Base-by-base conservation (phyloP, 2,329 filamentous ascomycete genomes). In the Monilinia aucupariae region DNA sequence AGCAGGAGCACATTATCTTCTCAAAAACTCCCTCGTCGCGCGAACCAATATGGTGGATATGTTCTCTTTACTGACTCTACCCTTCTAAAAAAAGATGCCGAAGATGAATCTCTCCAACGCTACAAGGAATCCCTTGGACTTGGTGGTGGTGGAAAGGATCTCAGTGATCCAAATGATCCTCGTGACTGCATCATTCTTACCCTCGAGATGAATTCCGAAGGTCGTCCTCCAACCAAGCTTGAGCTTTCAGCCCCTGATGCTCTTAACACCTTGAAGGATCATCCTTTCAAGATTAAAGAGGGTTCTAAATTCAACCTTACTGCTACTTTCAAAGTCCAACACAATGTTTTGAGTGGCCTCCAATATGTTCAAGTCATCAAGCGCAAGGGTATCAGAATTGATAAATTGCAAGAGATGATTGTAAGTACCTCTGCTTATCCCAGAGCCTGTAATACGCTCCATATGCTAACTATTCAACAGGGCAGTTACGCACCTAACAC, bases 371-470 rank as follows among this genome's bases (percentile, higher is more conserved):
- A 99, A 79, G 84, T 92, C 48, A 90, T 97, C 67, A 96, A 94
- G 83, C 84, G 92, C 71, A 92, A 92, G 82, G 90, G 90, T 61
- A 83, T 97, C 75, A 85, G 85, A 64, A 85, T 93, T 66, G 90
- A 89, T 80, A 99, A 97, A 85, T 89, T 94, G 73, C 90, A 96
- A 71, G 93, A 97, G 81, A 99, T 99, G 94, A 89, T 99, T 83
- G 92, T 94, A 78, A 74, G 88, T 82, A 20, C 32, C n/a, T 37
- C 6, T 17, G n/a, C 39, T 12, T 13, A 45, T 25, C n/a, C n/a
- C 55, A 27, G 25, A 13, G 12, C 17, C 2, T 53, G 30, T 30
- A 25, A n/a, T 25, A 47, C n/a, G 1, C 9, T 34, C 17, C 13
- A 45, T 20, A 32, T 43, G 22, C 43, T 62, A 49, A 62, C 43